phyloP scores from a whole-genome alignment of 2,329 filamentous ascomycete species.

The Colletotrichum cordylinicola region DNA sequence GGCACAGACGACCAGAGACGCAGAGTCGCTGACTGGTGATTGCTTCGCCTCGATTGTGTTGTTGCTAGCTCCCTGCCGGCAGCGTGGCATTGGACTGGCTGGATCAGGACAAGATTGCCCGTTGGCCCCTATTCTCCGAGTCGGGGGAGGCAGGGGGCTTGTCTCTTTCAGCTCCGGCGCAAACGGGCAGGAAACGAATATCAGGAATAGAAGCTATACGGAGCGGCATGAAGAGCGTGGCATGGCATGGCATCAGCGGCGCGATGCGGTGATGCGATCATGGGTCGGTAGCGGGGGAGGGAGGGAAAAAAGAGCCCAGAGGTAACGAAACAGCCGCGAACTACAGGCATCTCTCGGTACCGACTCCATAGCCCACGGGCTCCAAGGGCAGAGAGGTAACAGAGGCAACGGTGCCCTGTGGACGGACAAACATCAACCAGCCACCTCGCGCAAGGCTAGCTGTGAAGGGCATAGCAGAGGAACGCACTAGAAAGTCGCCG shows the following conservation, averaged over 20 bases:
- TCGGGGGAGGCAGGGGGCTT: background rate
- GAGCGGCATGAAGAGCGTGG: background rate
- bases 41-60: constrained; percentile 23
- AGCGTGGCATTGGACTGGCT: constrained; percentile 5
- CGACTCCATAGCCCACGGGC: background rate
- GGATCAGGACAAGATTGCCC: background rate
- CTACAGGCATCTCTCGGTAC: background rate
- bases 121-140: background rate
- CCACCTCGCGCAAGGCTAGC: constrained; percentile 2
- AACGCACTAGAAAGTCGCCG: constrained; percentile 19
- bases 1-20: constrained; percentile 12
- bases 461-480: constrained; percentile 1
- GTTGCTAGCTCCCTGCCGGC: constrained; percentile 9
- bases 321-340: background rate
- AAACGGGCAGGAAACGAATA: background rate
- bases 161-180: background rate
- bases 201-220: constrained; percentile 14
- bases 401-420: constrained; percentile 14
- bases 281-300: background rate
- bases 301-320: background rate
- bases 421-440: background rate
- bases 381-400: background rate
- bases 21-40: constrained; percentile 14
- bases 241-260: constrained; percentile 16
- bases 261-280: constrained; percentile 13